A percentile compares a stretch with the other conserved stretches of the same genome.
Evolutionary conservation across 225 moss, liverwort and hornwort genomes (phyloP).

Genomic region (Physcomitrium patens): DNA sequence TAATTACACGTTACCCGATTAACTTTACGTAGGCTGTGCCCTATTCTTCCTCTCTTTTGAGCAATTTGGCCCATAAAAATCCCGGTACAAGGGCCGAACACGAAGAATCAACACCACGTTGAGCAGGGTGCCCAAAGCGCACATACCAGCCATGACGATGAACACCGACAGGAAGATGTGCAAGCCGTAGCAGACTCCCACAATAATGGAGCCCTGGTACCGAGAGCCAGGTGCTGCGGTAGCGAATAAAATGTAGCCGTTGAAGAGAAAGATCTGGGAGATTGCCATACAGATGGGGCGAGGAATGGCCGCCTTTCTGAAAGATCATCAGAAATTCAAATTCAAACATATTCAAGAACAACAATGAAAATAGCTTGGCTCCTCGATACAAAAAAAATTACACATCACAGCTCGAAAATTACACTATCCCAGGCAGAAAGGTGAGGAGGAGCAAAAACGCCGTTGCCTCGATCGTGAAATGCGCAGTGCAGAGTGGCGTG

Average conservation of each 20-base stretch:
- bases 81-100: slow-evolving; percentile 58
- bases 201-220: slow-evolving; percentile 74
- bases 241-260: slow-evolving; percentile 74
- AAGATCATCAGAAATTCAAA: not conserved
- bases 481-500: slow-evolving; percentile 66
- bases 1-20: not conserved
- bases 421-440: slow-evolving; percentile 49
- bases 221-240: slow-evolving; percentile 68
- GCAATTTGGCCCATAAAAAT: slow-evolving; percentile 53
- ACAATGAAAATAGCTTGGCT: not conserved
- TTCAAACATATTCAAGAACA: not conserved
- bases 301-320: slow-evolving; percentile 75
- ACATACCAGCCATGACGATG: slow-evolving; percentile 61
- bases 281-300: slow-evolving; percentile 84
- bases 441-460: slow-evolving; percentile 66
- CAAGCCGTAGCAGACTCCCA: slow-evolving; percentile 79
- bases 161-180: slow-evolving; percentile 72
- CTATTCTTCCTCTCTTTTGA: slow-evolving; percentile 42
- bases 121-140: slow-evolving; percentile 49
- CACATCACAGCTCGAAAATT: not conserved
- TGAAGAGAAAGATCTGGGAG: slow-evolving; percentile 69
- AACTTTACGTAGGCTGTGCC: slow-evolving; percentile 20
- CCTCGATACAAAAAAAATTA: too few relatives aligned
- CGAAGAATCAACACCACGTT: slow-evolving; percentile 53
- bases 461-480: slow-evolving; percentile 55